phyloP scores from a whole-genome alignment of 345 rosid species.

The Zanthoxylum bungeanum region DNA sequence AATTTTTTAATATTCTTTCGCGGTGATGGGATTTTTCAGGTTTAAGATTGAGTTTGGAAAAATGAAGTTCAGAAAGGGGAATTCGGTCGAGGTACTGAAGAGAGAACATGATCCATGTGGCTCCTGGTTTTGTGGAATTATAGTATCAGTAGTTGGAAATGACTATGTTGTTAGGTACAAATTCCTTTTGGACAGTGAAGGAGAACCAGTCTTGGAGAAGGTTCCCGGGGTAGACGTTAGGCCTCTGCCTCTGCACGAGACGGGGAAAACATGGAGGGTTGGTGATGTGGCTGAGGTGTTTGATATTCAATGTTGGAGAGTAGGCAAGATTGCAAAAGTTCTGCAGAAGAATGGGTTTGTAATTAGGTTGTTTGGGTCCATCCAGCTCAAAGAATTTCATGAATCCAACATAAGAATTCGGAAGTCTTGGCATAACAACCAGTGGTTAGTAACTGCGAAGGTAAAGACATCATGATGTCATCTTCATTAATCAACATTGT shows the following conservation, averaged over 20 bases:
- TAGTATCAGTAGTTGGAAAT: slow-evolving; percentile 24
- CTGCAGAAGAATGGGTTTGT: slow-evolving; percentile 23
- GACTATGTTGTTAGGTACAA: slow-evolving; percentile 26
- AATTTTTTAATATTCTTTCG: background rate
- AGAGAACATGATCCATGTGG: slow-evolving; percentile 33
- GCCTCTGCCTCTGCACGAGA: slow-evolving; percentile 27
- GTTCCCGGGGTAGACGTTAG: slow-evolving; percentile 26
- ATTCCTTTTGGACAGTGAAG: slow-evolving; percentile 8
- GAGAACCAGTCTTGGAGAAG: slow-evolving; percentile 26
- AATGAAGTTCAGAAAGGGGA: slow-evolving; percentile 30
- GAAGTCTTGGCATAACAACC: slow-evolving; percentile 30
- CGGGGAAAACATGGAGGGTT: slow-evolving; percentile 28
- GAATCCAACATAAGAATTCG: slow-evolving; percentile 26
- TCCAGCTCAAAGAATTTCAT: slow-evolving; percentile 34
- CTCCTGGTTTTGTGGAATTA: slow-evolving; percentile 36
- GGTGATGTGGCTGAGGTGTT: slow-evolving; percentile 40
- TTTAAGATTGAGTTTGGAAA: background rate
- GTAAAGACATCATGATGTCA: slow-evolving; percentile 22
- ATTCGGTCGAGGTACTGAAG: slow-evolving; percentile 31
- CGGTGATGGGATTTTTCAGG: slow-evolving; percentile 10
- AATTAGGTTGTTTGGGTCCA: slow-evolving; percentile 34
- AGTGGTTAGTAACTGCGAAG: slow-evolving; percentile 32
- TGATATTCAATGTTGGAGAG: slow-evolving; percentile 36
- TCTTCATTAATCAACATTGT: background rate
- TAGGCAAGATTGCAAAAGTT: slow-evolving; percentile 32